Evolutionary conservation across 2,329 filamentous ascomycete genomes (phyloP), one percentile per base, ranked within the genome.

Genomic region (Diaporthe ilicicola): DNA sequence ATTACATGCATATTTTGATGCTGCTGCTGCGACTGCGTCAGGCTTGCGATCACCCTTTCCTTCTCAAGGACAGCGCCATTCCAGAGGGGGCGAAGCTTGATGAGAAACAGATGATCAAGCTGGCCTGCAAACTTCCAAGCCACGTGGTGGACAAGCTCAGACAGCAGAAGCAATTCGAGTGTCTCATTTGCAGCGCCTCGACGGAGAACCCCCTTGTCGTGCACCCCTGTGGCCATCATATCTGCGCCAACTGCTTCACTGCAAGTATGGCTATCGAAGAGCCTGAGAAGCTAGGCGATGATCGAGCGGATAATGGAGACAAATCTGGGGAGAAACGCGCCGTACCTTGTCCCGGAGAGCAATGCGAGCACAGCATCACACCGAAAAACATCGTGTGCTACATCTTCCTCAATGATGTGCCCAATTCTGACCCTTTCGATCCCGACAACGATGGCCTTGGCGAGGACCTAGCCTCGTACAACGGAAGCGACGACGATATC

Each of bases 1-100:
- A 92, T 69, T 97, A 97, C 78, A 91, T 91, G 3, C 91, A 91
- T 72, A 90, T 96, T 46, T 84, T 97, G 24, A 91, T 95, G 5
- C 84, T 97, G 19, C 85, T 95, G 56, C 85, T 95, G 54, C 90
- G 93, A 29, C 85, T 95, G 13, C 89, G 93, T 29, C 93, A 94
- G 79, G 90, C 90, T n/a, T 93, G 91, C 76, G 94, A 92, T 74
- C 93, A 94, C 78, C 92, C 92, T 1, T 89, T 93, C 76, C 88
- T 92, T 55, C 85, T 89, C 61, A 72, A 70, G 29, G 62, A 78
- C 17, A 73, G 77, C 32, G 74, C 74, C 7, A 77, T 80, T 17
- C 79, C 79, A 6, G 76, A 79, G 2, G 77, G 77, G 2, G 66
- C 75, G 10, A 59, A 76, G 32, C 72, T 79, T 15, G 74, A 73